Conservation (phyloP, 2,329 filamentous ascomycete genomes). For the Cercospora nicotianae region DNA sequence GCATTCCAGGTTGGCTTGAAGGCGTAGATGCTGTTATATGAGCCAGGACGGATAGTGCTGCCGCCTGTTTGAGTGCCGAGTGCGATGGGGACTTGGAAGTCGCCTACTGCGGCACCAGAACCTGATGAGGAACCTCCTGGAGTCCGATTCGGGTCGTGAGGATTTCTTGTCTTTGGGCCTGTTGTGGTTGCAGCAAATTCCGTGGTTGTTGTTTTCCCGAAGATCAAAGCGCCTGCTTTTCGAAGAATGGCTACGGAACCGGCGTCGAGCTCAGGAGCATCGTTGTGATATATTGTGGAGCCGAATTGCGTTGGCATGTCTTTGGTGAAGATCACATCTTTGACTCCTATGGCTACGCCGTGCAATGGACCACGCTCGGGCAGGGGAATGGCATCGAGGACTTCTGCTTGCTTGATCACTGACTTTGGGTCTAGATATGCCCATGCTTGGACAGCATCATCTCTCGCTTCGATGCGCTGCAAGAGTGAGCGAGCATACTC, state of each 20-base stretch:
- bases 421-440: conserved; percentile 48
- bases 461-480: conserved; percentile 46
- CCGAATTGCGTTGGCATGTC: conserved; percentile 60
- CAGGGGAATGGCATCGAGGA: conserved; percentile 52
- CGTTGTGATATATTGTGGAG: conserved; percentile 55
- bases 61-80: conserved; percentile 68
- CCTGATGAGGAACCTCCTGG: conserved; percentile 69
- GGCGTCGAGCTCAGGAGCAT: conserved; percentile 54
- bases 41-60: conserved; percentile 62
- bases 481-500: conserved; percentile 53
- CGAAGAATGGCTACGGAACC: conserved; percentile 55
- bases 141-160: conserved; percentile 52
- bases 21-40: conserved; percentile 64
- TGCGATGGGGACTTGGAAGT: conserved; percentile 61
- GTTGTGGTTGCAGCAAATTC: conserved; percentile 61
- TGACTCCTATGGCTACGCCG: conserved; percentile 58
- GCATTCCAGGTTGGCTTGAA: conserved; percentile 67
- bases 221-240: conserved; percentile 57
- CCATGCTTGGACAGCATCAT: conserved; percentile 54
- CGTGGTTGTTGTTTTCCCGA: conserved; percentile 62
- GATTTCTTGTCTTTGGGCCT: conserved; percentile 58
- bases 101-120: conserved; percentile 65
- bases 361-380: conserved; percentile 57
- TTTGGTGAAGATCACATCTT: conserved; percentile 61
- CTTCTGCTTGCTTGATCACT: conserved; percentile 52